phyloP scores from a whole-genome alignment of 2,329 filamentous ascomycete species.

The Xylaria sp. region DNA sequence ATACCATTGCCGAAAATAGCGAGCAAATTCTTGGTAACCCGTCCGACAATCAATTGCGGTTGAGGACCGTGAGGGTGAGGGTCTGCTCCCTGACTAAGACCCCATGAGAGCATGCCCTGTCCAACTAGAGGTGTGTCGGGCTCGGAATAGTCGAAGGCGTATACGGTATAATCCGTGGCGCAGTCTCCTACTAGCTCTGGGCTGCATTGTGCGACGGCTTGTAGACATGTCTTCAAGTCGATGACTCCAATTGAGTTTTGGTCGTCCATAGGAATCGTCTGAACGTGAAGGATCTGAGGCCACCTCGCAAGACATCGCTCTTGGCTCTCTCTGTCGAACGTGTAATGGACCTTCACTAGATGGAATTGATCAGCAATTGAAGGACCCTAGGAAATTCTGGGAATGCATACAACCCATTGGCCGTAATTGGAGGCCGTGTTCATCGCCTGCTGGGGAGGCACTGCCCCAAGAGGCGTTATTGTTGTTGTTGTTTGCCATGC shows the following conservation, averaged over 20 bases:
- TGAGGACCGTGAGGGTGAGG: conserved; percentile 38
- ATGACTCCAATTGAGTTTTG: conserved; percentile 81
- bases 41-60: conserved; percentile 80
- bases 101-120: conserved; percentile 91
- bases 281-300: conserved; percentile 77
- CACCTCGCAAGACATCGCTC: conserved; percentile 87
- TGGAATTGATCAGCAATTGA: conserved; percentile 27
- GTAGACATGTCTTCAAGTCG: conserved; percentile 83
- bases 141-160: conserved; percentile 96
- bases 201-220: conserved; percentile 76
- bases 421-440: conserved; percentile 59
- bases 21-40: conserved; percentile 83
- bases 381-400: conserved; percentile 2
- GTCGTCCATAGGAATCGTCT: conserved; percentile 80
- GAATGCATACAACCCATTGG: conserved; percentile 67
- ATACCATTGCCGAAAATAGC: conserved; percentile 82
- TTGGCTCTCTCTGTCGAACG: conserved; percentile 87
- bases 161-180: conserved; percentile 89
- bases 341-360: conserved; percentile 94
- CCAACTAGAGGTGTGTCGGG: conserved; percentile 90
- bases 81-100: conserved; percentile 54
- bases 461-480: conserved; percentile 29
- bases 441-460: conserved; percentile 39
- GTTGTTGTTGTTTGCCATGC: conserved; percentile 37
- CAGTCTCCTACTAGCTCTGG: conserved; percentile 78